Conservation (phyloP, 2,329 filamentous ascomycete species). For the Furcasterigmium furcatum region DNA sequence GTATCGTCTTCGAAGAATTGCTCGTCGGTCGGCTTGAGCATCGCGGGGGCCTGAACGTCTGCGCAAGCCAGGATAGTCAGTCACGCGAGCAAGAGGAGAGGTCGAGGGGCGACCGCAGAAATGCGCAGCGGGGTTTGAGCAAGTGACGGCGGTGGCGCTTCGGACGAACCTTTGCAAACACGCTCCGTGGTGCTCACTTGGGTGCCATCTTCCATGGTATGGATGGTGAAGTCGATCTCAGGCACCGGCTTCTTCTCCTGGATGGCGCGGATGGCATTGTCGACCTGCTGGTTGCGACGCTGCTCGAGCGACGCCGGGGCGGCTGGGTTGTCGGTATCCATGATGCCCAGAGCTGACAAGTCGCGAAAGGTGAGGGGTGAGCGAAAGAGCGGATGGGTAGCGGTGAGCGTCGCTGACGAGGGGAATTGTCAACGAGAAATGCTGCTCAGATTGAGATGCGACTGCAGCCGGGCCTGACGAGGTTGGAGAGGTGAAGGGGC, state of each 20-base stretch:
- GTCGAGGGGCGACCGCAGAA: constrained; percentile 5
- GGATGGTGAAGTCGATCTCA: constrained; percentile 97
- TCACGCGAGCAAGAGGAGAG: constrained; percentile 15
- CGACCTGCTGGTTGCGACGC: constrained; percentile 62
- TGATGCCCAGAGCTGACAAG: constrained; percentile 23
- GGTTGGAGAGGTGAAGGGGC: too few relatives aligned
- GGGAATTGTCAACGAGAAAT: neutral
- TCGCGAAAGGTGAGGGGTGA: too few relatives aligned
- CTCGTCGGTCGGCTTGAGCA: constrained; percentile 86
- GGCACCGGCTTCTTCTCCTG: constrained; percentile 92
- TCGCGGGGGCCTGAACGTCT: constrained; percentile 98
- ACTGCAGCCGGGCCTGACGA: neutral
- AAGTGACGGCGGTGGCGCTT: constrained; percentile 12
- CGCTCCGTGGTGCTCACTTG: constrained; percentile 95
- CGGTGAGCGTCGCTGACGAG: constrained; percentile 8
- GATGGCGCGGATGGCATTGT: constrained; percentile 89
- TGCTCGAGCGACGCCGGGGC: constrained; percentile 35
- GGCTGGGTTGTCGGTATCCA: constrained; percentile 44
- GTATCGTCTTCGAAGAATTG: constrained; percentile 91
- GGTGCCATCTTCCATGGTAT: constrained; percentile 95
- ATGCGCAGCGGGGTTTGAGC: constrained; percentile 10
- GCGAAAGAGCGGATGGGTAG: constrained; percentile 3
- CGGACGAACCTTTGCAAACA: constrained; percentile 90
- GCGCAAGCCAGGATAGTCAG: constrained; percentile 18
- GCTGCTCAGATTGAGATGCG: neutral